Conservation (phyloP, 768 basidiomycete species). For the Artomyces pyxidatus region DNA sequence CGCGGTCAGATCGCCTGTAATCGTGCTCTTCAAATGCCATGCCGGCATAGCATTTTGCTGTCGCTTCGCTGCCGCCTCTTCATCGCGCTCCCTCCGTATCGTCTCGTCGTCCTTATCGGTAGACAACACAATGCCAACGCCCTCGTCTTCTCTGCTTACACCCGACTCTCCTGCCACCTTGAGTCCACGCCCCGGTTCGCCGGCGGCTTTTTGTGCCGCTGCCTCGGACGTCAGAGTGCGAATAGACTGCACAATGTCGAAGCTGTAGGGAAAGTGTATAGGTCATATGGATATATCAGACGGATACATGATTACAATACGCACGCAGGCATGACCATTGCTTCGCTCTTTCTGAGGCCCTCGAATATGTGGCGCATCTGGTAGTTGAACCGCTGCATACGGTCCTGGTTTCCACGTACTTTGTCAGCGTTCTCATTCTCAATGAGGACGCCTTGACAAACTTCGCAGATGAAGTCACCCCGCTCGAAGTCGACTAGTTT, state of each 20-base stretch:
- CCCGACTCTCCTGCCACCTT: constrained; percentile 68
- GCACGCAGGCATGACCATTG: constrained; percentile 76
- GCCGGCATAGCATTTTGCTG: constrained; percentile 87
- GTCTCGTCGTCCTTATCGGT: constrained; percentile 84
- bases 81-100: constrained; percentile 63
- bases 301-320: constrained; percentile 23
- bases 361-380: constrained; percentile 86
- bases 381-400: constrained; percentile 91
- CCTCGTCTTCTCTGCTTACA: constrained; percentile 56
- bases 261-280: constrained; percentile 30
- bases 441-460: constrained; percentile 77
- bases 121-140: constrained; percentile 79
- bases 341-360: constrained; percentile 82
- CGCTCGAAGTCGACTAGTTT: constrained; percentile 66
- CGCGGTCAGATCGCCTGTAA: constrained; percentile 86
- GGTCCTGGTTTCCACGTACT: constrained; percentile 79
- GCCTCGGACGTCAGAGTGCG: constrained; percentile 52
- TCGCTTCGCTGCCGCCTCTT: constrained; percentile 76
- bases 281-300: not conserved
- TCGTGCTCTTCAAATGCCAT: constrained; percentile 96
- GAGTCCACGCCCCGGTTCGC: constrained; percentile 45
- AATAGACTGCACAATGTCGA: constrained; percentile 81
- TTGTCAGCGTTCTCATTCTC: constrained; percentile 91
- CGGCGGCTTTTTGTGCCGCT: constrained; percentile 45
- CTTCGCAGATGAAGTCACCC: constrained; percentile 75